A percentile compares a stretch with the other conserved stretches of the same genome.
These are phyloP conservation scores for Boletus sensibilis DNA, from an alignment of 768 basidiomycete genomes.

Conservation along the genomic window DNA sequence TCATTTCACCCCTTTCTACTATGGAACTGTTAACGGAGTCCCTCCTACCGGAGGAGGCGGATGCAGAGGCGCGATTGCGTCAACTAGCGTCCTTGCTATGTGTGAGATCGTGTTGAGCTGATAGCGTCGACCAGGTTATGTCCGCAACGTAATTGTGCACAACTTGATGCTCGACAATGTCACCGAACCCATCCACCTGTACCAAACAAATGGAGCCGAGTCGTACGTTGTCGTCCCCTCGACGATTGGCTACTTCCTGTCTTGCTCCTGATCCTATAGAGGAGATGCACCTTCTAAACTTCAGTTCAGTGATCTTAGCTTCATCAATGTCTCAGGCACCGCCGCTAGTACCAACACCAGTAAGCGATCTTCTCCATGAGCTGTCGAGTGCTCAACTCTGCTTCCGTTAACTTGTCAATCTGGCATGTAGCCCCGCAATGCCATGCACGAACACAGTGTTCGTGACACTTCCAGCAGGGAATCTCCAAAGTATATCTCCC, in stretches of 20 bases:
- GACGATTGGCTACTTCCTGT: constrained; percentile 37
- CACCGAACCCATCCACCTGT: constrained; percentile 34
- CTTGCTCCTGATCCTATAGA: constrained; percentile 48
- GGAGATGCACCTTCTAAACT: constrained; percentile 49
- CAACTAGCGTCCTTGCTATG: background rate
- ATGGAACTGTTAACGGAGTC: too few relatives aligned
- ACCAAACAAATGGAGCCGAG: constrained; percentile 6
- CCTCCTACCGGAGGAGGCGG: constrained; percentile 37
- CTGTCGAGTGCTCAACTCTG: background rate
- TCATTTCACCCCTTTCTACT: too few relatives aligned
- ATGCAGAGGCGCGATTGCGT: constrained; percentile 37
- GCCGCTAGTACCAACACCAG: constrained; percentile 38
- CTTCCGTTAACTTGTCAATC: constrained; percentile 25
- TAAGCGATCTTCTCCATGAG: background rate
- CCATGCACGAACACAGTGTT: constrained; percentile 48
- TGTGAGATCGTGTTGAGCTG: background rate
- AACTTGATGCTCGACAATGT: constrained; percentile 47
- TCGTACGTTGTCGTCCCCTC: constrained; percentile 12
- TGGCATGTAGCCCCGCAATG: constrained; percentile 45
- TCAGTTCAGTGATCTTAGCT: constrained; percentile 44
- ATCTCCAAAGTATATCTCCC: constrained; percentile 28
- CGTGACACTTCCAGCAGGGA: constrained; percentile 27
- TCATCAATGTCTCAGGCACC: constrained; percentile 48
- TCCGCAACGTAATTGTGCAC: constrained; percentile 19
- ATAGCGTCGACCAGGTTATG: constrained; percentile 35